These are phyloP conservation scores for Fonsecaea monophora DNA, from an alignment of 2,329 filamentous ascomycete genomes.

Conservation along the genomic window DNA sequence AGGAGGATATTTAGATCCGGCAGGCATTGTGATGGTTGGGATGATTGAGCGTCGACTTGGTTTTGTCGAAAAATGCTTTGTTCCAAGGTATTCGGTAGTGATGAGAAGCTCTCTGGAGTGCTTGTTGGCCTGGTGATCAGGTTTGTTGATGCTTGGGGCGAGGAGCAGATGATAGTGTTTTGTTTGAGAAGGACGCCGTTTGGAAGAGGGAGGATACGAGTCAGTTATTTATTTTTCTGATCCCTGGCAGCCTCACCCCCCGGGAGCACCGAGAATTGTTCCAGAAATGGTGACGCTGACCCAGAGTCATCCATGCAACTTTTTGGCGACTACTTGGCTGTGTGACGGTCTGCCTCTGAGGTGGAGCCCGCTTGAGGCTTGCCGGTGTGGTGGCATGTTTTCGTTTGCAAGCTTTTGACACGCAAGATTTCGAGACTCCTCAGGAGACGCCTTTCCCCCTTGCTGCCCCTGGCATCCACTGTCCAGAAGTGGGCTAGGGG, in stretches of 20 bases:
- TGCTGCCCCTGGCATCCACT: slow-evolving; percentile 30
- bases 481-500: slow-evolving; percentile 24
- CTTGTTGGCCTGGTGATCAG: background rate
- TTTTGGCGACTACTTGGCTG: slow-evolving; percentile 23
- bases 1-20: slow-evolving; percentile 43
- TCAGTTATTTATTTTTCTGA: slow-evolving; percentile 37
- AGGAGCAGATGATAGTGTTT: slow-evolving; percentile 1
- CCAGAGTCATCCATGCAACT: slow-evolving; percentile 32
- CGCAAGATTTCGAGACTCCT: slow-evolving; percentile 16
- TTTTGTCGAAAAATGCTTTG: slow-evolving; percentile 14
- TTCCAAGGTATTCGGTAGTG: background rate
- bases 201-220: slow-evolving; percentile 19
- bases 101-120: background rate
- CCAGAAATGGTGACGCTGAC: slow-evolving; percentile 36
- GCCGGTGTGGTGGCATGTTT: slow-evolving; percentile 20
- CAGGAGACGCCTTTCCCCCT: slow-evolving; percentile 21
- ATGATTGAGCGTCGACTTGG: slow-evolving; percentile 10
- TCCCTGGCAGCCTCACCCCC: slow-evolving; percentile 24
- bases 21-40: slow-evolving; percentile 40
- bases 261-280: slow-evolving; percentile 35
- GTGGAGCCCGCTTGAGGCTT: slow-evolving; percentile 32
- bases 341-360: slow-evolving; percentile 15
- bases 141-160: background rate
- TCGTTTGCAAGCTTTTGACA: slow-evolving; percentile 22
- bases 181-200: slow-evolving; percentile 17